Base-by-base conservation (phyloP, 1,284 basidiomycete species). In the Marasmius fiardii region DNA sequence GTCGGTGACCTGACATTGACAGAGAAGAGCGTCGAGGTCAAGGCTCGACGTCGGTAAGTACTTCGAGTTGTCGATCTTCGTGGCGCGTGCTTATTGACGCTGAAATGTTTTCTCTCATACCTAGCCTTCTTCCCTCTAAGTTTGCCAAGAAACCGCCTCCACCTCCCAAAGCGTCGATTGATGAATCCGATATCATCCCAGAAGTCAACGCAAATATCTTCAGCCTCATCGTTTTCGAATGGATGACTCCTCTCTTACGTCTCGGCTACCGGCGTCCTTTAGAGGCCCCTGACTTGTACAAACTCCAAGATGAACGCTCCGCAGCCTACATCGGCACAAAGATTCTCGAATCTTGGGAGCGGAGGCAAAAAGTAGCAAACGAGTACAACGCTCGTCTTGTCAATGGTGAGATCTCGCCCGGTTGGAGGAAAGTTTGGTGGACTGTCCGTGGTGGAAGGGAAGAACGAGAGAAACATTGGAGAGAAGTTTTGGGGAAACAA, bases 211-310 rank as follows among this genome's bases (percentile, higher is more conserved):
- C 81, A 0, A 68, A 71, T 18, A 67, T 74, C 53, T 68, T 77
- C 48, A 72, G 67, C 54, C 57, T 74, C 18, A 53, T 82, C 4
- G 77, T 72, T 18, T 83, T 82, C 65, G 72, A 74, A 51, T 96
- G 93, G 93, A 80, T 95, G 51, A 86, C 83, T 0, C 81, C 85
- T 2, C 75, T 86, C 59, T 80, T 90, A 71, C 72, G 75, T 10
- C 69, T 85, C 6, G 88, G 88, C 8, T 92, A 90, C 67, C 80
- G 83, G 12, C 81, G 93, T 5, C 88, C 93, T 1, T 78, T 96
- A 4, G 88, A 94, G 67, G 83, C 87, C 0, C 74, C 86, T 0
- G 94, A 97, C 70, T 75, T 96, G n/a, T 95, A 89, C 79, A 88
- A 84, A 67, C 82, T 95, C 44, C 85, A 87, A 58, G 79, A 84